A percentile compares a stretch with the other conserved stretches of the same genome.
Evolutionary conservation across 228 moss, liverwort and hornwort species (phyloP).

Genomic region (Sphagnum magellanicum): DNA sequence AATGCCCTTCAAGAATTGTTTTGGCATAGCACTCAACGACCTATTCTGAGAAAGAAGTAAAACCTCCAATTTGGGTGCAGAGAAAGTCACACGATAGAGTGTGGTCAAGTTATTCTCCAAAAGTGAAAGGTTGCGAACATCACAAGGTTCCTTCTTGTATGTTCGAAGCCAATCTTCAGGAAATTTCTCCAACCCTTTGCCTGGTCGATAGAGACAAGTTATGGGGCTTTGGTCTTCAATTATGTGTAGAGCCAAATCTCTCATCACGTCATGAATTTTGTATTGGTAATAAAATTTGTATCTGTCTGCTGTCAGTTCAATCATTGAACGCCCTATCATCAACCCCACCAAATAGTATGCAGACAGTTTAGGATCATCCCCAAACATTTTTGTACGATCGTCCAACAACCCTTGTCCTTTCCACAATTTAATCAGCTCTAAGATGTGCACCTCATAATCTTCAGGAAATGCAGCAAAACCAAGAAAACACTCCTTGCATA

Average conservation of each 20-base stretch:
- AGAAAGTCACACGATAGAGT: too few species aligned
- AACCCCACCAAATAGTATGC: slow-evolving; percentile 11
- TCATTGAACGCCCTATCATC: slow-evolving; percentile 15
- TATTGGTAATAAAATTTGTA: neutral
- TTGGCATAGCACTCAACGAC: too few species aligned
- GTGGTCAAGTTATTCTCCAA: too few species aligned
- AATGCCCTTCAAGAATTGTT: too few species aligned
- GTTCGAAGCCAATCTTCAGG: slow-evolving; percentile 7
- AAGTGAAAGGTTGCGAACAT: too few species aligned
- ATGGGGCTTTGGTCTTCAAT: slow-evolving; percentile 3
- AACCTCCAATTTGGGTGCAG: too few species aligned
- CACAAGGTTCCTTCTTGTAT: too few species aligned
- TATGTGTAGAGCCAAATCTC: slow-evolving; percentile 17
- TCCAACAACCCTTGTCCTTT: slow-evolving; percentile 1
- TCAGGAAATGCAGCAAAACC: too few species aligned
- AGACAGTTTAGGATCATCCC: slow-evolving; percentile 10
- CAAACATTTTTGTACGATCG: neutral
- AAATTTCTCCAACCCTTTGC: slow-evolving; percentile 7
- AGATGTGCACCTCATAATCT: too few species aligned
- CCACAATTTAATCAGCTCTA: too few species aligned
- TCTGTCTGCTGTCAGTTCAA: slow-evolving; percentile 5
- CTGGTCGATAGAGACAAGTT: slow-evolving; percentile 7
- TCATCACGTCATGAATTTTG: slow-evolving; percentile 23
- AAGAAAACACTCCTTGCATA: slow-evolving; percentile 20
- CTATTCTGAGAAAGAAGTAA: too few species aligned